Conservation (phyloP, 805 yeast species). For the Hanseniaspora taiwanica region DNA sequence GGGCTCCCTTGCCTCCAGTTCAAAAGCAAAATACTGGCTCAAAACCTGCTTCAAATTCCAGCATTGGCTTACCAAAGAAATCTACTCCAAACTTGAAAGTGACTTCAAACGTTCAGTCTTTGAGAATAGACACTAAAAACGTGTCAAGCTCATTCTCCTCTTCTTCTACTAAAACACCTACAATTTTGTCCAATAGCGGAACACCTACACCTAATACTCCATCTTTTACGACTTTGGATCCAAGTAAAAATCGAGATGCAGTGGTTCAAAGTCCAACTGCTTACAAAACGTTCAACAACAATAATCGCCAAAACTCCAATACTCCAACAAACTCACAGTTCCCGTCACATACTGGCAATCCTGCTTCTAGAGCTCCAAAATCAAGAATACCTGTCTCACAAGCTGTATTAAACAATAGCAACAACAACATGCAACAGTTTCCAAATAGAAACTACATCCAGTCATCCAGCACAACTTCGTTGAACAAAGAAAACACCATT, state of each 20-base stretch:
- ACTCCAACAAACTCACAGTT: constrained; percentile 3
- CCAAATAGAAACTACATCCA: no score
- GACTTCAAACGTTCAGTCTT: no score
- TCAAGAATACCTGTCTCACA: constrained; percentile 3
- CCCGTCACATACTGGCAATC: constrained; percentile 1
- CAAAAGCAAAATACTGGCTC: no score
- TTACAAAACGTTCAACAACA: neutral
- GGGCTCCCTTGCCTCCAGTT: constrained; percentile 45
- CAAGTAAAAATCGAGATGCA: neutral
- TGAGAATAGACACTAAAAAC: no score
- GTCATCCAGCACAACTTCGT: no score
- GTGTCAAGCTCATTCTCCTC: no score
- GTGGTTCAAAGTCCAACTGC: constrained; percentile 1
- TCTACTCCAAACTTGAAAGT: no score
- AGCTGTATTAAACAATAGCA: neutral
- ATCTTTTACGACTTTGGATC: neutral
- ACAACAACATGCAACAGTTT: constrained; percentile 3
- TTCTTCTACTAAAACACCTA: neutral
- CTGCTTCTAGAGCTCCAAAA: constrained; percentile 5
- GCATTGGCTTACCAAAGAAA: no score
- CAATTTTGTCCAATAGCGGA: no score
- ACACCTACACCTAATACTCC: neutral
- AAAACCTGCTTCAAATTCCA: no score
- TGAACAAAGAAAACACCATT: neutral
- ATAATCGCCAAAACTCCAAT: neutral